phyloP scores from a whole-genome alignment of 331 rosid species.

The Spiraea crenata region DNA sequence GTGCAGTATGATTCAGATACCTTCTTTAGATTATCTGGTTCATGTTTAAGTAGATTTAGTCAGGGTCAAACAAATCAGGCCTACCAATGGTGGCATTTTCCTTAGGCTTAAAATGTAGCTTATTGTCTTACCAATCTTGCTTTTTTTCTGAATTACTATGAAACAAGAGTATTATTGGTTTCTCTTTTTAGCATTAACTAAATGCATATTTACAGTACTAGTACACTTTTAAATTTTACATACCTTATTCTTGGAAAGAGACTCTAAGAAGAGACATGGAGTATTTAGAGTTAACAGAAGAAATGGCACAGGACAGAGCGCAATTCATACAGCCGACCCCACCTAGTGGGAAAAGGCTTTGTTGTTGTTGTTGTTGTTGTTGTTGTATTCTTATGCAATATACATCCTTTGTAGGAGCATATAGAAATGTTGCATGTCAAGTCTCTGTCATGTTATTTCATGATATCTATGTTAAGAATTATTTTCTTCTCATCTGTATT shows the following conservation, averaged over 20 bases:
- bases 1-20: neutral
- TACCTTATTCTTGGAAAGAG: too few relatives aligned
- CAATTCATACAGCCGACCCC: too few relatives aligned
- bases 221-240: too few relatives aligned
- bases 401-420: neutral
- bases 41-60: neutral
- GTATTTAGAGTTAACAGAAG: too few relatives aligned
- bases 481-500: neutral
- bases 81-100: neutral
- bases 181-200: neutral
- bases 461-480: neutral
- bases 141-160: neutral
- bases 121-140: neutral
- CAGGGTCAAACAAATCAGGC: neutral
- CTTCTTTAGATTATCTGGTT: constrained; percentile 9
- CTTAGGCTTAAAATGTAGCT: neutral
- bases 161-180: too few relatives aligned
- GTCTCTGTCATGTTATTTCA: neutral
- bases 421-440: neutral
- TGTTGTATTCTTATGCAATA: neutral
- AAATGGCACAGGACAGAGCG: too few relatives aligned
- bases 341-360: too few relatives aligned
- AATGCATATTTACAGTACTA: neutral
- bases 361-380: too few relatives aligned
- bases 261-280: too few relatives aligned